Conservation (phyloP, 805 yeast genomes). For the Starmerella tilneyi region DNA sequence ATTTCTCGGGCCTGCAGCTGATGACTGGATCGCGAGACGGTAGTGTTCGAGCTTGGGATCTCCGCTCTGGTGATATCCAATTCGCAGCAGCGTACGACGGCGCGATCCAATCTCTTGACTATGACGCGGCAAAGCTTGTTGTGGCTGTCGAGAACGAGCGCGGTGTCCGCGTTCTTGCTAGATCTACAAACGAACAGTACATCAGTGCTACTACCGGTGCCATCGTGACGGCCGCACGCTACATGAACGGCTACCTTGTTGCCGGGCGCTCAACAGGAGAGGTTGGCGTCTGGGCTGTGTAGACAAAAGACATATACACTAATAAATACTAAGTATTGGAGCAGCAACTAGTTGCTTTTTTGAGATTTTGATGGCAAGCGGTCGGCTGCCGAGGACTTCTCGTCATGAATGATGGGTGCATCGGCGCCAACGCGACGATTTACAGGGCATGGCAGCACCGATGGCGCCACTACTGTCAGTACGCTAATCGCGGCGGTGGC, state of each 20-base stretch:
- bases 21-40: slow-evolving; percentile 57
- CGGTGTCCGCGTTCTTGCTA: slow-evolving; percentile 48
- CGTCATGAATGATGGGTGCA: slow-evolving; percentile 10
- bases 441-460: slow-evolving; percentile 32
- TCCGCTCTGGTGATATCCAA: slow-evolving; percentile 52
- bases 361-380: not conserved
- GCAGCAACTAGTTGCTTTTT: not conserved
- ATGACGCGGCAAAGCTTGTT: slow-evolving; percentile 49
- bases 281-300: slow-evolving; percentile 53
- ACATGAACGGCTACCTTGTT: slow-evolving; percentile 54
- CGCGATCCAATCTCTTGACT: slow-evolving; percentile 47
- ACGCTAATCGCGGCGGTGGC: slow-evolving; percentile 68
- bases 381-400: not conserved
- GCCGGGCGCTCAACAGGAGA: slow-evolving; percentile 55
- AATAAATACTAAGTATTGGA: not conserved
- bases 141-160: slow-evolving; percentile 40
- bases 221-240: slow-evolving; percentile 38
- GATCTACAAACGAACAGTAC: slow-evolving; percentile 45
- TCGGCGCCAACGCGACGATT: slow-evolving; percentile 23
- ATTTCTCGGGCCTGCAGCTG: slow-evolving; percentile 56
- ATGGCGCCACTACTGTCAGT: slow-evolving; percentile 46
- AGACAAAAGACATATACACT: not conserved
- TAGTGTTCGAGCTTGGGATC: slow-evolving; percentile 61
- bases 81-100: slow-evolving; percentile 54
- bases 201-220: slow-evolving; percentile 39